A percentile compares a stretch with the other conserved stretches of the same genome.
Conservation (phyloP, 331 rosid genomes). For the Malus hybrid region DNA sequence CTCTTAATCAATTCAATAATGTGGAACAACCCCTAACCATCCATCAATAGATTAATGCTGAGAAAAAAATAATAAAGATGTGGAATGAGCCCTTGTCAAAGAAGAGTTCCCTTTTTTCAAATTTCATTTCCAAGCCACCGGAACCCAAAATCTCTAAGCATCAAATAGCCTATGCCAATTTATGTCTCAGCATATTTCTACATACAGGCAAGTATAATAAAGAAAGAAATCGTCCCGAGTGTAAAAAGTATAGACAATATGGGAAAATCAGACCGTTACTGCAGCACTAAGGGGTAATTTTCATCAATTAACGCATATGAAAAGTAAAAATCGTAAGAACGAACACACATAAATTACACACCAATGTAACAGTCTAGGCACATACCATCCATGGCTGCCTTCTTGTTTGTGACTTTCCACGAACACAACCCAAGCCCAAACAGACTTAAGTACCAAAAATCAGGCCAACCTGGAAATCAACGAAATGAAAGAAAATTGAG, state of each 20-base stretch:
- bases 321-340: not conserved
- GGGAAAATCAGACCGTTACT: not conserved
- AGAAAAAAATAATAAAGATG: not conserved
- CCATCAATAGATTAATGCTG: not conserved
- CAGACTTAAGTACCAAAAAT: not conserved
- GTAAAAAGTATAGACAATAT: not conserved
- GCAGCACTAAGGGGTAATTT: not conserved
- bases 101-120: not conserved
- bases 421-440: not conserved
- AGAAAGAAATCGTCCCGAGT: not conserved
- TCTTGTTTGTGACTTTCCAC: constrained; percentile 13
- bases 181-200: not conserved
- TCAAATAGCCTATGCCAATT: not conserved
- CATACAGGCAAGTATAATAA: no score
- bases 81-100: not conserved
- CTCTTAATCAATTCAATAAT: not conserved
- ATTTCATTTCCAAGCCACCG: not conserved
- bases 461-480: constrained; percentile 4
- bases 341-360: not conserved
- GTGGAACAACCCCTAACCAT: not conserved
- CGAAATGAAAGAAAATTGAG: not conserved
- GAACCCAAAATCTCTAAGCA: not conserved
- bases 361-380: not conserved
- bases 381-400: constrained; percentile 72
- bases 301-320: not conserved